Evolutionary conservation across 129 eudicot genomes (phyloP).

Genomic region (Ambrosia trifida): DNA sequence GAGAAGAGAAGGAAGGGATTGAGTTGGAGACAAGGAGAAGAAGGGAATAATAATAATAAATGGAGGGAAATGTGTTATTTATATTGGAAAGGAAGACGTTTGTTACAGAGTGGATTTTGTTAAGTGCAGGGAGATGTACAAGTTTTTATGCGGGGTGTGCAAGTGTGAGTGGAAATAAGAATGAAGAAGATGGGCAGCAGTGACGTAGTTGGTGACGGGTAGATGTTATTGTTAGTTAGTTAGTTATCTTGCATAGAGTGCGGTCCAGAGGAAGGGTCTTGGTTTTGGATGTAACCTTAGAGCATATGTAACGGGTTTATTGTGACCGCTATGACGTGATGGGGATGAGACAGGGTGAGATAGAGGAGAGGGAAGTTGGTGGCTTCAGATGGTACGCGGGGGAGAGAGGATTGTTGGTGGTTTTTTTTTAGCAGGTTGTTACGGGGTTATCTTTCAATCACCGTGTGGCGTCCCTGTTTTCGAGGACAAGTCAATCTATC

Average conservation of each 20-base stretch:
- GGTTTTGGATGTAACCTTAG: background rate
- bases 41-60: slow-evolving; percentile 21
- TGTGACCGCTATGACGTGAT: too few relatives aligned
- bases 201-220: background rate
- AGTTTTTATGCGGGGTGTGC: background rate
- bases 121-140: slow-evolving; percentile 15
- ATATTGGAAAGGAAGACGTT: slow-evolving; percentile 10
- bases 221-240: background rate
- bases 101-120: slow-evolving; percentile 9
- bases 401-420: too few relatives aligned
- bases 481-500: too few relatives aligned
- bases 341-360: too few relatives aligned
- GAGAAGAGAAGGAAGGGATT: slow-evolving; percentile 32
- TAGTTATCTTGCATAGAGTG: slow-evolving; percentile 16
- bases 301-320: too few relatives aligned
- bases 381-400: too few relatives aligned
- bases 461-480: too few relatives aligned
- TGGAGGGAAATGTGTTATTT: slow-evolving; percentile 29
- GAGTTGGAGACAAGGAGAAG: slow-evolving; percentile 28
- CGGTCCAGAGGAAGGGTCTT: slow-evolving; percentile 10
- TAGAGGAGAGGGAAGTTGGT: too few relatives aligned
- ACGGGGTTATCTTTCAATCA: too few relatives aligned
- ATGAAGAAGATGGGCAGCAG: background rate
- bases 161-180: background rate
- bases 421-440: too few relatives aligned